Evolutionary conservation across 2,329 filamentous ascomycete genomes (phyloP).

Genomic region (Calonectria hongkongensis): DNA sequence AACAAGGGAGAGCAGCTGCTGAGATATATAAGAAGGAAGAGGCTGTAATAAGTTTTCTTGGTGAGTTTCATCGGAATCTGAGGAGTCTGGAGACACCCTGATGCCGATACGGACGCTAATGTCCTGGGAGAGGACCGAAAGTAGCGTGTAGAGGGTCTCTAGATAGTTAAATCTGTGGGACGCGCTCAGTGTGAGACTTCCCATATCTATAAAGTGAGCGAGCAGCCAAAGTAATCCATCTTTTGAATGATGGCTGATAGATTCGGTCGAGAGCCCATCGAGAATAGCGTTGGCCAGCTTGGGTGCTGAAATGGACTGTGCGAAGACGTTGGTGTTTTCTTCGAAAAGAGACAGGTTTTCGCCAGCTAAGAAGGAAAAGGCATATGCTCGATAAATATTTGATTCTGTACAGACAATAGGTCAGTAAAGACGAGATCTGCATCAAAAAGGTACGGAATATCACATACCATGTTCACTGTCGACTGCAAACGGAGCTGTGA

Average conservation of each 20-base stretch:
- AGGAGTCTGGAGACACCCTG: slow-evolving; percentile 38
- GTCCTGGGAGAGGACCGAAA: slow-evolving; percentile 71
- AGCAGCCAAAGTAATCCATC: slow-evolving; percentile 77
- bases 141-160: slow-evolving; percentile 71
- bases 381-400: slow-evolving; percentile 50
- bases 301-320: slow-evolving; percentile 61
- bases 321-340: slow-evolving; percentile 60
- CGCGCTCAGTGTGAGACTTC: slow-evolving; percentile 61
- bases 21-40: slow-evolving; percentile 75
- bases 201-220: slow-evolving; percentile 79
- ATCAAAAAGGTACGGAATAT: neutral
- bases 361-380: slow-evolving; percentile 51
- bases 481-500: slow-evolving; percentile 56
- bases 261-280: slow-evolving; percentile 56
- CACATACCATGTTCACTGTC: slow-evolving; percentile 47
- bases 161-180: slow-evolving; percentile 66
- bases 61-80: slow-evolving; percentile 41
- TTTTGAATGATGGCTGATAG: slow-evolving; percentile 54
- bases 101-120: slow-evolving; percentile 67
- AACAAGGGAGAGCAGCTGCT: slow-evolving; percentile 82
- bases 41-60: slow-evolving; percentile 49
- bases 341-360: slow-evolving; percentile 65
- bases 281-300: slow-evolving; percentile 66
- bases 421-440: slow-evolving; percentile 27
- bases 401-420: slow-evolving; percentile 22